phyloP scores from a whole-genome alignment of 2,329 filamentous ascomycete species.

The Lecanicillium sp. region DNA sequence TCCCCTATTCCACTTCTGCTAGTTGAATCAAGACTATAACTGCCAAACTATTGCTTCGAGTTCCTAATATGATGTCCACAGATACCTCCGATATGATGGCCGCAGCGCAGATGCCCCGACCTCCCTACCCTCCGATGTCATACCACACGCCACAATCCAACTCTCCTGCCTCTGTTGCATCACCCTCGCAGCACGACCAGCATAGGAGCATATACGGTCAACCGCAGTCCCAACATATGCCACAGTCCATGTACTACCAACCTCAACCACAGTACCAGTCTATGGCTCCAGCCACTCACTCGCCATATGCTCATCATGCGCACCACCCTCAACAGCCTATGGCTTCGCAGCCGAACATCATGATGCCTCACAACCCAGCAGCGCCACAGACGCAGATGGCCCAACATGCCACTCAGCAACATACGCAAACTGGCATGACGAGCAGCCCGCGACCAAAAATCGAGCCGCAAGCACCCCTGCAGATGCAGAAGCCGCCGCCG shows the following conservation, averaged over 20 bases:
- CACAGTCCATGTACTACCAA: conserved; percentile 70
- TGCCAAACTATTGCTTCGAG: too few relatives aligned
- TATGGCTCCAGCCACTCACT: conserved; percentile 50
- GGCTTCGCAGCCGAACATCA: conserved; percentile 56
- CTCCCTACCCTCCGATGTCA: conserved; percentile 76
- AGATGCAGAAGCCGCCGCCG: conserved; percentile 47
- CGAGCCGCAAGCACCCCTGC: conserved; percentile 51
- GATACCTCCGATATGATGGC: conserved; percentile 61
- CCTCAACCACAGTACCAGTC: conserved; percentile 55
- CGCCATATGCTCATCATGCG: conserved; percentile 53
- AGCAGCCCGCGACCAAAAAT: conserved; percentile 57
- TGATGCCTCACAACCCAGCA: conserved; percentile 51
- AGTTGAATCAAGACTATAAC: background rate
- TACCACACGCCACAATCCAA: conserved; percentile 95
- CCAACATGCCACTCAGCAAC: conserved; percentile 51
- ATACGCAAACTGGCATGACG: conserved; percentile 46
- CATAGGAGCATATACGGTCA: conserved; percentile 82
- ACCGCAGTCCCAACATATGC: conserved; percentile 68
- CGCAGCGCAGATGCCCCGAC: conserved; percentile 60
- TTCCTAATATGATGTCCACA: conserved; percentile 20
- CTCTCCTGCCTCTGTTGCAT: conserved; percentile 87
- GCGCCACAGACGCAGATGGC: conserved; percentile 49
- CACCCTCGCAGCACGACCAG: conserved; percentile 80
- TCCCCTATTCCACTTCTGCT: background rate
- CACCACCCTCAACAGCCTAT: conserved; percentile 45